Conservation (phyloP, 371 early-diverging fungal genomes). For the Mortierella sp. region DNA sequence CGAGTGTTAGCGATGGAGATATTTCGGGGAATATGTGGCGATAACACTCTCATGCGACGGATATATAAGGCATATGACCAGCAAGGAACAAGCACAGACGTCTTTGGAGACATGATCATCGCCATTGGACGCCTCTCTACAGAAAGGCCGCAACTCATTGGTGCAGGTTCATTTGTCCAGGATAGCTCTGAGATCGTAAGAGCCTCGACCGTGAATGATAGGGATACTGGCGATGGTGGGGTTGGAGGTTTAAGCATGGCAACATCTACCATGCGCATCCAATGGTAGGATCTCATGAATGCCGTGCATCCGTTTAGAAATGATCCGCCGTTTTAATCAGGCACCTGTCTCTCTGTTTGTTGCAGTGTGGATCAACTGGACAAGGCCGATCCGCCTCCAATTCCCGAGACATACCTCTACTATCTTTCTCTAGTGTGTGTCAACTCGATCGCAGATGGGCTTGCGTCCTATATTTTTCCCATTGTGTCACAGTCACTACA, state of each 20-base stretch:
- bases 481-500: slow-evolving; percentile 60
- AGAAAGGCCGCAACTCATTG: slow-evolving; percentile 80
- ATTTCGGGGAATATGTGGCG: slow-evolving; percentile 75
- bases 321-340: background rate
- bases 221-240: slow-evolving; percentile 34
- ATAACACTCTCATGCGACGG: slow-evolving; percentile 66
- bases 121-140: slow-evolving; percentile 81
- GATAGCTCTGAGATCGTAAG: slow-evolving; percentile 26
- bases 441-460: slow-evolving; percentile 74
- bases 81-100: slow-evolving; percentile 74
- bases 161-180: slow-evolving; percentile 62
- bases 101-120: slow-evolving; percentile 85
- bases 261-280: slow-evolving; percentile 74
- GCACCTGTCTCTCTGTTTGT: background rate
- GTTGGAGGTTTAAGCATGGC: slow-evolving; percentile 59
- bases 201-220: slow-evolving; percentile 28
- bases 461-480: slow-evolving; percentile 75
- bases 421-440: slow-evolving; percentile 80
- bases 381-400: slow-evolving; percentile 87
- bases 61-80: slow-evolving; percentile 84
- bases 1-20: slow-evolving; percentile 90
- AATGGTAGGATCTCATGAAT: slow-evolving; percentile 65
- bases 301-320: background rate
- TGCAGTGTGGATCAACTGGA: slow-evolving; percentile 89
- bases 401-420: slow-evolving; percentile 90